phyloP scores from a whole-genome alignment of 2,329 filamentous ascomycete genomes.

The Aureobasidium musti region DNA sequence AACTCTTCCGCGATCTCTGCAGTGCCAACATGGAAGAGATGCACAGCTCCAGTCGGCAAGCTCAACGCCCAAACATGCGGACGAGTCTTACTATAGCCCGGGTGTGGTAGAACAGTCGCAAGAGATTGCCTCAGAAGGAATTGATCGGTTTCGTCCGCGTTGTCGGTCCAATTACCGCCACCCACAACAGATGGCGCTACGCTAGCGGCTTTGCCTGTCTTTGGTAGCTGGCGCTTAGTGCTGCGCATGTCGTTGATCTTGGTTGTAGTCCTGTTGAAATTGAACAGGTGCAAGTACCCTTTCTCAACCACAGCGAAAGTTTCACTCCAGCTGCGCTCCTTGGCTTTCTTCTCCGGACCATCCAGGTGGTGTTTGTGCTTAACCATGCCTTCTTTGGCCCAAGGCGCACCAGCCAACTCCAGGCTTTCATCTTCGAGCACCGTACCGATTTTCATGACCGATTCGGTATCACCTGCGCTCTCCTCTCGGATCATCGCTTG shows the following conservation, averaged over 20 bases:
- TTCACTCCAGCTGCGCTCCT: constrained; percentile 91
- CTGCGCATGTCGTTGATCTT: constrained; percentile 46
- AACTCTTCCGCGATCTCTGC: constrained; percentile 94
- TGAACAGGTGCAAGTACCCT: constrained; percentile 90
- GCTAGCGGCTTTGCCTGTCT: constrained; percentile 38
- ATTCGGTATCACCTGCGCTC: constrained; percentile 49
- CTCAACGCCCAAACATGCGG: constrained; percentile 95
- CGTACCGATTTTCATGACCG: constrained; percentile 35
- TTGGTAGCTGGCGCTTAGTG: constrained; percentile 23
- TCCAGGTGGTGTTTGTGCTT: constrained; percentile 97
- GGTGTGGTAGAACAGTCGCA: constrained; percentile 82
- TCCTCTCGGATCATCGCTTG: constrained; percentile 93
- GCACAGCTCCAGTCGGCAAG: constrained; percentile 87
- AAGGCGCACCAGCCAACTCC: constrained; percentile 89
- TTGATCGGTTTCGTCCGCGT: constrained; percentile 82
- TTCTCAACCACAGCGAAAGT: constrained; percentile 96
- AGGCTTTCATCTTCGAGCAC: constrained; percentile 90
- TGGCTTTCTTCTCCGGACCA: constrained; percentile 84
- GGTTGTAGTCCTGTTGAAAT: constrained; percentile 71
- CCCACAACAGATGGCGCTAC: constrained; percentile 71
- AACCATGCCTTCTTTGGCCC: constrained; percentile 95
- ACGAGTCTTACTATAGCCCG: constrained; percentile 86
- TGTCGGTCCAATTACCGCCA: constrained; percentile 97
- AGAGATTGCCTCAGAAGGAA: constrained; percentile 90
- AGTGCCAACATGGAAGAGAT: constrained; percentile 97